Evolutionary conservation across 805 yeast genomes (phyloP).

Genomic region (Ogataea saltuana): DNA sequence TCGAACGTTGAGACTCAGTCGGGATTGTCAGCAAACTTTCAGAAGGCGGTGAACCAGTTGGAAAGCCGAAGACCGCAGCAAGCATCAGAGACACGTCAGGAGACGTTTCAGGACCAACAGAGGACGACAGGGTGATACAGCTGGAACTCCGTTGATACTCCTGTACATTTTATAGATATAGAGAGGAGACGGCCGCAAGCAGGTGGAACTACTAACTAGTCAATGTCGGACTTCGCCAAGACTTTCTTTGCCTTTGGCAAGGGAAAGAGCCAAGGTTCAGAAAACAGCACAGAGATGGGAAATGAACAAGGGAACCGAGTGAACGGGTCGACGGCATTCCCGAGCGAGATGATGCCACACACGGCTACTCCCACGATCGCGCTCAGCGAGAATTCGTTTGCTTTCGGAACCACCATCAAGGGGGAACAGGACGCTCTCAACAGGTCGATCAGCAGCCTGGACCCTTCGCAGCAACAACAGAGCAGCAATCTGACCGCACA

Average conservation of each 20-base stretch:
- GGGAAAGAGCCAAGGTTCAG: constrained; percentile 18
- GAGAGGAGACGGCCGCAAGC: too few species aligned
- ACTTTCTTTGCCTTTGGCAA: constrained; percentile 39
- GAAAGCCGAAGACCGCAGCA: too few species aligned
- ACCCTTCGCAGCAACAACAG: constrained; percentile 25
- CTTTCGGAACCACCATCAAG: constrained; percentile 64
- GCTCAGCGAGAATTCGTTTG: constrained; percentile 58
- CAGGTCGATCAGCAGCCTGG: constrained; percentile 38
- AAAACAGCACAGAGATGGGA: constrained; percentile 4
- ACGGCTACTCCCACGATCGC: constrained; percentile 71
- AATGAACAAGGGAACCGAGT: constrained; percentile 2
- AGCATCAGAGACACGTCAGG: too few species aligned
- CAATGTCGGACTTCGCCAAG: constrained; percentile 43
- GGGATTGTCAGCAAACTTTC: too few species aligned
- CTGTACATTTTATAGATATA: background rate
- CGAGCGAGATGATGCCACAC: constrained; percentile 42
- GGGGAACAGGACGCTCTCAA: constrained; percentile 36
- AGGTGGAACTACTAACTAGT: background rate
- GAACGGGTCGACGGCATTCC: constrained; percentile 27
- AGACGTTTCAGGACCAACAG: too few species aligned
- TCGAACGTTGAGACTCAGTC: too few species aligned
- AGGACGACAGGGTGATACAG: too few species aligned
- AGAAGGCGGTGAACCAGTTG: too few species aligned
- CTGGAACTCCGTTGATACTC: too few species aligned
- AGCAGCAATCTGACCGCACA: constrained; percentile 28